phyloP scores from a whole-genome alignment of 805 yeast genomes.

The Schwanniomyces vanrijiae region DNA sequence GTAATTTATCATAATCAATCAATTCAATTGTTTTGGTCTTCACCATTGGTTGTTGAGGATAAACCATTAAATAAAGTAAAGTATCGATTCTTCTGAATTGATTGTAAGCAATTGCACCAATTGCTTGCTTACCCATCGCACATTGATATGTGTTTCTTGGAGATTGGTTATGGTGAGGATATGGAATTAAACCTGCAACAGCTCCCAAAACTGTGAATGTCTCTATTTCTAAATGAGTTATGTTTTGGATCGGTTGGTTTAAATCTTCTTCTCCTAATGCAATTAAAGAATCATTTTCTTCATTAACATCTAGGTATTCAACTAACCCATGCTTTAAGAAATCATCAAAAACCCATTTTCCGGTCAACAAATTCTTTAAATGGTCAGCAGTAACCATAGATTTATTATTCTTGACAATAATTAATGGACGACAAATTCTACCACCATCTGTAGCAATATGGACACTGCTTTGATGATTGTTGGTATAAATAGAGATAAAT shows the following conservation, averaged over 20 bases:
- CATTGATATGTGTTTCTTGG: constrained; percentile 92
- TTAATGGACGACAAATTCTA: constrained; percentile 93
- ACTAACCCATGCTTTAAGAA: constrained; percentile 83
- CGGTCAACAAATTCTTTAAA: constrained; percentile 58
- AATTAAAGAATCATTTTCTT: constrained; percentile 90
- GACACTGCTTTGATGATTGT: constrained; percentile 87
- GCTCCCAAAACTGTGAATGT: constrained; percentile 93
- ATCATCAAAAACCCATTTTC: constrained; percentile 86
- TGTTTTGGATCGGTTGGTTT: constrained; percentile 48
- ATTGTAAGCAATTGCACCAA: constrained; percentile 97
- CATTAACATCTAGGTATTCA: constrained; percentile 95
- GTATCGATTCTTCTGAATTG: constrained; percentile 96
- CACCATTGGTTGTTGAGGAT: constrained; percentile 99
- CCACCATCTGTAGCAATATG: constrained; percentile 99
- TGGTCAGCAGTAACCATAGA: constrained; percentile 75
- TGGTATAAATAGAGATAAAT: constrained; percentile 87
- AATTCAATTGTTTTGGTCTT: constrained; percentile 95
- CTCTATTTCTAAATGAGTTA: constrained; percentile 93
- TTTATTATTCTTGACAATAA: constrained; percentile 73
- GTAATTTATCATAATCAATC: constrained; percentile 91
- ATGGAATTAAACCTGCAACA: constrained; percentile 89
- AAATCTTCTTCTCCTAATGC: constrained; percentile 75
- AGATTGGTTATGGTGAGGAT: constrained; percentile 90
- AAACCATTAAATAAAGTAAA: constrained; percentile 89
- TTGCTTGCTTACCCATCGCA: constrained; percentile 99